phyloP scores from a whole-genome alignment of 768 basidiomycete species.

The Coprinopsis marcescibilis region DNA sequence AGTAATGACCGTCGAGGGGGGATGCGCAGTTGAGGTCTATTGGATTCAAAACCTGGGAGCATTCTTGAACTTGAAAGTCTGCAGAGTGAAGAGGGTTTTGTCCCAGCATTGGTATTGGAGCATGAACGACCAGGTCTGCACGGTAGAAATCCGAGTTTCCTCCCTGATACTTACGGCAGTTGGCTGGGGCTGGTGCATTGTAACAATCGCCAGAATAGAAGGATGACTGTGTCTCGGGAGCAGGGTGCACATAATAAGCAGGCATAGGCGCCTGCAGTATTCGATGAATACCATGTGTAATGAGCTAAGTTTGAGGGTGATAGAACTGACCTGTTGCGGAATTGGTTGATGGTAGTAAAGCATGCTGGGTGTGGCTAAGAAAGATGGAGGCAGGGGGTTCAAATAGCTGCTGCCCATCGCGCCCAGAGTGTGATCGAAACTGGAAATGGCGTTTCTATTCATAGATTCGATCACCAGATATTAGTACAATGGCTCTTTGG shows the following conservation, averaged over 20 bases:
- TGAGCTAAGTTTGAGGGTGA: too few relatives aligned
- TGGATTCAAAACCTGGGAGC: not conserved
- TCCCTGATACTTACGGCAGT: not conserved
- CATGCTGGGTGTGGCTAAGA: not conserved
- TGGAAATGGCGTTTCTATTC: slow-evolving; percentile 5
- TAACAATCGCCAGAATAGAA: not conserved
- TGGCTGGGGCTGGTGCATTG: not conserved
- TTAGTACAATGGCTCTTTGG: not conserved
- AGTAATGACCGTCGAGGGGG: not conserved
- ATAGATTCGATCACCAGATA: slow-evolving; percentile 4
- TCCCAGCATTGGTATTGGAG: slow-evolving; percentile 9
- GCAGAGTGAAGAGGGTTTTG: not conserved
- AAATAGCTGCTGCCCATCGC: not conserved
- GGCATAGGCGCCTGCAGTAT: too few relatives aligned
- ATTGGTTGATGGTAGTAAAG: too few relatives aligned
- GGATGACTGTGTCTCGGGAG: too few relatives aligned
- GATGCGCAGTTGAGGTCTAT: not conserved
- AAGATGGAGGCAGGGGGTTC: not conserved
- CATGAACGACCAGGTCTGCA: slow-evolving; percentile 7
- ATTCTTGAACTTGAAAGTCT: slow-evolving; percentile 1
- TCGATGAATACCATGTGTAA: too few relatives aligned
- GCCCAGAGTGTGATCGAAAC: not conserved
- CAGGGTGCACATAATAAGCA: too few relatives aligned
- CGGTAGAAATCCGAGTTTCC: not conserved
- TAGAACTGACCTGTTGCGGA: too few relatives aligned